Base-by-base conservation (phyloP, 768 basidiomycete genomes). In the Rhodotorula graminis region DNA sequence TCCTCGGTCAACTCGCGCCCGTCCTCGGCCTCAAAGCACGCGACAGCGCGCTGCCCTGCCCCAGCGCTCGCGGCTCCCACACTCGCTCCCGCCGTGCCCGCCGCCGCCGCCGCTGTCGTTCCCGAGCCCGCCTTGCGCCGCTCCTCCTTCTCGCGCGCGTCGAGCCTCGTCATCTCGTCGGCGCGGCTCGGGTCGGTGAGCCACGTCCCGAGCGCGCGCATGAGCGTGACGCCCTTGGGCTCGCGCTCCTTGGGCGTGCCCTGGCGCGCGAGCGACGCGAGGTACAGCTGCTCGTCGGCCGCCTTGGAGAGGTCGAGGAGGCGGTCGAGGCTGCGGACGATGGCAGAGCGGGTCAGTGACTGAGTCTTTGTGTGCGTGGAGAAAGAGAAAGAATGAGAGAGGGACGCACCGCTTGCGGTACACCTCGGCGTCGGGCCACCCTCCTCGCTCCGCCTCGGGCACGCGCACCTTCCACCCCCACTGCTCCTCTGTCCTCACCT, bases 381-480 rank as follows among this genome's bases (percentile, higher is more conserved):
- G n/a, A 23, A 15, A 11, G 16, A 50, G 14, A 14, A 61, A 56
- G 29, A 14, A 44, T 8, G 15, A 15, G 21, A 57, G 15, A 37
- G 7, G 2, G 15, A 59, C 70, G 55, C 42, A 75, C 74, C 70
- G 33, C 55, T 69, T 55, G 29, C 53, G 10, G 42, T 75, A 72
- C 42, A 8, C 25, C 27, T 75, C 74, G 18, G 65, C 69, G 2
- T 55, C 64, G 8, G 25, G 19, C 74, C 74, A 75, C 9, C 8
- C 31, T 0, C 70, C 70, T 16, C 33, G 33, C 40, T 71, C 70
- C 50, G 31, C 23, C 37, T 65, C 64, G 0, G 70, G 65, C 42
- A 69, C 74, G 37, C 47, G 63, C 18, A 46, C 55, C 61, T 75
- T 75, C 70, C 70, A 75, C 52, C 74, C 74, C 74, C 74, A 75